Evolutionary conservation across 2,329 filamentous ascomycete genomes (phyloP).

Genomic region (Colletotrichum filicis): DNA sequence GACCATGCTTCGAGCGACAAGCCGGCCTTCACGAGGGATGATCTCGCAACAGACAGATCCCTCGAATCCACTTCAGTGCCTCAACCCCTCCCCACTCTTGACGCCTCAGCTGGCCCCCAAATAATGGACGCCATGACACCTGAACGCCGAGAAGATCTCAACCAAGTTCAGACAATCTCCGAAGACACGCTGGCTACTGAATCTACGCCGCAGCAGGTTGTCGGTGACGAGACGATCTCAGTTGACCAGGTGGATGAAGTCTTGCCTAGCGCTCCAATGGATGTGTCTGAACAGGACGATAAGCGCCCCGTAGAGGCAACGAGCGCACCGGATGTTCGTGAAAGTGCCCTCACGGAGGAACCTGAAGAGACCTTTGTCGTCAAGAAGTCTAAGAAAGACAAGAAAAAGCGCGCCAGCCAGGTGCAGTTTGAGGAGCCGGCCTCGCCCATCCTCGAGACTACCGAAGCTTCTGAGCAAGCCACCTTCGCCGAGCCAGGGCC

Average conservation of each 20-base stretch:
- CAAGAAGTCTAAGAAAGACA: constrained; percentile 52
- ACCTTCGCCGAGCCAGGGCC: not conserved
- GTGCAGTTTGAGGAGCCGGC: not conserved
- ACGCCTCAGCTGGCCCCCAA: not conserved
- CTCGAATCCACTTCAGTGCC: not conserved
- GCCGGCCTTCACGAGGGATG: not conserved
- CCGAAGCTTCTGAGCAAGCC: not conserved
- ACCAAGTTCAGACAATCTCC: not conserved
- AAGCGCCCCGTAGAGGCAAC: not conserved
- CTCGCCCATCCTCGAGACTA: not conserved
- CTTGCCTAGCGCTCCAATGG: not conserved
- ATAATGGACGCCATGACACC: not conserved
- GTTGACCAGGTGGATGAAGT: not conserved
- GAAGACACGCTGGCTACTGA: not conserved
- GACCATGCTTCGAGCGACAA: not conserved
- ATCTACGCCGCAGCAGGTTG: not conserved
- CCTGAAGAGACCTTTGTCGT: constrained; percentile 23
- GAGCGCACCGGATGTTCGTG: constrained; percentile 4
- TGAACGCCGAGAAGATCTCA: not conserved
- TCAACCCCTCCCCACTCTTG: not conserved
- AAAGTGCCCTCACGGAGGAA: constrained; percentile 22
- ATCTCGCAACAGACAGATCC: not conserved
- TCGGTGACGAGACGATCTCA: not conserved
- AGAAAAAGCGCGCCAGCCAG: constrained; percentile 34
- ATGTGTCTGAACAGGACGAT: not conserved